These are phyloP conservation scores for Musa acuminata DNA, from an alignment of 176 grass and related monocot genomes.

Conservation along the genomic window DNA sequence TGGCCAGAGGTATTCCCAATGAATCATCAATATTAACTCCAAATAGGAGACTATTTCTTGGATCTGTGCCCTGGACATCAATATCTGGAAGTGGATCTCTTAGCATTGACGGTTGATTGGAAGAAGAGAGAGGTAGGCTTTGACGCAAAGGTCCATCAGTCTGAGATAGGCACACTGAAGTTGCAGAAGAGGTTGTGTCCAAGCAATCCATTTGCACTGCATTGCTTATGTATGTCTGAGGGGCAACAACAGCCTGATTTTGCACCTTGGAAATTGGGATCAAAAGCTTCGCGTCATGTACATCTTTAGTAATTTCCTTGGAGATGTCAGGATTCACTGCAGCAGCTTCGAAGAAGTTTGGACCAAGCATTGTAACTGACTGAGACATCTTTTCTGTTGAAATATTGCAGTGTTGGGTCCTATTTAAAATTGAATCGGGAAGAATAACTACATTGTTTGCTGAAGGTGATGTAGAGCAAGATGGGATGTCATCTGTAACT, in stretches of 20 bases:
- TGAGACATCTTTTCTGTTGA: conserved; percentile 42
- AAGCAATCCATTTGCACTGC: conserved; percentile 46
- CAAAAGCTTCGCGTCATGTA: conserved; percentile 28
- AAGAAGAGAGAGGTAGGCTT: conserved; percentile 47
- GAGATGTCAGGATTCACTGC: conserved; percentile 12
- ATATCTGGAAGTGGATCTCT: conserved; percentile 39
- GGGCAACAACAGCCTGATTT: conserved; percentile 32
- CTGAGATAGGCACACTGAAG: conserved; percentile 68
- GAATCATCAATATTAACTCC: conserved; percentile 59
- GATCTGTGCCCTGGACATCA: conserved; percentile 46
- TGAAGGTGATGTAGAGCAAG: conserved; percentile 49
- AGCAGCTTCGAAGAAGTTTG: conserved; percentile 12
- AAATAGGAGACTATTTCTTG: conserved; percentile 64
- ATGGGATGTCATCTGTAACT: conserved; percentile 32
- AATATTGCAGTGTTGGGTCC: conserved; percentile 29
- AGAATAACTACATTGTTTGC: conserved; percentile 36
- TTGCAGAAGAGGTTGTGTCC: conserved; percentile 70
- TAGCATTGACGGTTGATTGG: conserved; percentile 43
- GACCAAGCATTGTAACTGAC: conserved; percentile 37
- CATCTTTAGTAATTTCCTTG: conserved; percentile 24
- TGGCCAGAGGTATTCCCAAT: conserved; percentile 46
- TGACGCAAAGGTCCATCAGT: conserved; percentile 57
- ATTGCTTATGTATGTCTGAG: conserved; percentile 40
- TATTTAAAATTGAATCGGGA: conserved; percentile 36
- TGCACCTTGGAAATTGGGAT: conserved; percentile 39